Base-by-base conservation (phyloP, 2,329 filamentous ascomycete species). In the Simplicillium aogashimaense region DNA sequence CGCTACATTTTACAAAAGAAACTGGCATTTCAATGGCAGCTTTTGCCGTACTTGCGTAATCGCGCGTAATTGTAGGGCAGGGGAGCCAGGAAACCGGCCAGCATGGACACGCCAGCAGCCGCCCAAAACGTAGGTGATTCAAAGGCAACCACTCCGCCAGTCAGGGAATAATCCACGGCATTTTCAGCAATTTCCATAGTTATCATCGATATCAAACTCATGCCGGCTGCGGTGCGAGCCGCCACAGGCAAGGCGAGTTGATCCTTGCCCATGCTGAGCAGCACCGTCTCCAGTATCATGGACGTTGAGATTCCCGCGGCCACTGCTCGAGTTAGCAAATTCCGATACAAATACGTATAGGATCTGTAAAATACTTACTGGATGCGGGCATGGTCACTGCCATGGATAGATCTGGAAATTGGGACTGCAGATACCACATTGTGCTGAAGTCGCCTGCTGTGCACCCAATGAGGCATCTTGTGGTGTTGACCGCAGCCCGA, bases 121-220 rank as follows among this genome's bases (percentile, higher is more conserved):
- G 53, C 43, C 73, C 74, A 78, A 41, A 77, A 77, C 1, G 52
- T 45, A 1, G 69, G 65, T 18, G 66, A 63, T 2, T 63, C 58
- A 10, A 76, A 51, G 1, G 60, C 54, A 1, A 76, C 65, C 2
- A 62, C 49, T 0, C 72, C 74, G 1, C 72, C 70, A 0, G 72
- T 77, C 1, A 77, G 54, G 42, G 70, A 64, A 42, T 70, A 76
- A 44, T 78, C 74, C 3, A 77, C 72, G 0, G 58, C 44, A 45
- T 77, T 77, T 47, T 76, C 66, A 0, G 67, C 71, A 3, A 61
- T 45, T 49, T 77, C 73, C 73, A 78, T 78, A 0, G 72, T 70
- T 2, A 75, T 9, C 74, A 77, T 77, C 0, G 72, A 76, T 9
- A 76, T 67, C 36, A 75, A 54, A 42, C 73, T 76, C 74, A 77